Conservation (phyloP, 2,329 filamentous ascomycete species). For the Nakataea oryzae region DNA sequence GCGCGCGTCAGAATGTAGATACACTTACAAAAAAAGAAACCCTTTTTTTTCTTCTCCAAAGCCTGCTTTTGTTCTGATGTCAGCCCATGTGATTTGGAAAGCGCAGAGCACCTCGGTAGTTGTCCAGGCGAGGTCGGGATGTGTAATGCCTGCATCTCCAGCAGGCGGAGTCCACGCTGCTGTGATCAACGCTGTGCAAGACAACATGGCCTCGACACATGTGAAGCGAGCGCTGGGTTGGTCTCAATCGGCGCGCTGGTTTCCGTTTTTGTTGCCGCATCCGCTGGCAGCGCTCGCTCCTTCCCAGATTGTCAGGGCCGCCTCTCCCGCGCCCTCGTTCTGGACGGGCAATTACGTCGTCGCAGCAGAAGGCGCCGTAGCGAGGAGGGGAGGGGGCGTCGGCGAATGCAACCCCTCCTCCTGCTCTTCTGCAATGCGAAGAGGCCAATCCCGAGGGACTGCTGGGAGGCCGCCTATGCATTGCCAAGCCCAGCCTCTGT, state of each 20-base stretch:
- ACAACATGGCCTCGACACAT: no score
- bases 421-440: not conserved
- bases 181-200: no score
- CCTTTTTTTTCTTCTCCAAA: not conserved
- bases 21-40: not conserved
- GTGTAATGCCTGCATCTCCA: no score
- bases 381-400: no score
- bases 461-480: not conserved
- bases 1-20: not conserved
- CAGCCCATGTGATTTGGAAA: not conserved
- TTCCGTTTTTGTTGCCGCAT: no score
- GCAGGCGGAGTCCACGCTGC: no score
- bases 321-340: no score
- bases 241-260: no score
- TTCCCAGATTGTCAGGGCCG: no score
- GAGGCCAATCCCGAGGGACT: not conserved
- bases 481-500: not conserved
- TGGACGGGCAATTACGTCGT: not conserved
- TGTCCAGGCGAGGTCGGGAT: not conserved
- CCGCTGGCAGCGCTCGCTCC: no score
- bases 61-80: not conserved
- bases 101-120: not conserved
- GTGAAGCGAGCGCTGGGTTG: no score
- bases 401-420: not conserved
- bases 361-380: not conserved